Evolutionary conservation across 1,284 basidiomycete genomes (phyloP).

Genomic region (Fomes fomentarius): DNA sequence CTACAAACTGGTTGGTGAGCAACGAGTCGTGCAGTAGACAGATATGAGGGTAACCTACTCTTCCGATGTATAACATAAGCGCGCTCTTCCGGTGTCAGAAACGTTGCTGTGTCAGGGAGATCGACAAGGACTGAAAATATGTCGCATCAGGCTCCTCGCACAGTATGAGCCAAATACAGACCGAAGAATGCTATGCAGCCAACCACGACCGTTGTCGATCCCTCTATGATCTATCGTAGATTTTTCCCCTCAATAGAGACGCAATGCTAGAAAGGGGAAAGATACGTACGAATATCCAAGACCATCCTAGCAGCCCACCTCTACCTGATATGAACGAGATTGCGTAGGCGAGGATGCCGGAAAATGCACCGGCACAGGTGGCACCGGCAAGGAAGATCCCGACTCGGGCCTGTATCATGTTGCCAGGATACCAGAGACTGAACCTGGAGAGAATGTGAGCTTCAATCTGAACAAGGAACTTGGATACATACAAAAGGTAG

Average conservation of each 20-base stretch:
- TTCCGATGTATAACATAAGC: constrained; percentile 64
- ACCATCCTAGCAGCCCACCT: constrained; percentile 44
- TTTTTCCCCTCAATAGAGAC: constrained; percentile 46
- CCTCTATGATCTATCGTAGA: constrained; percentile 52
- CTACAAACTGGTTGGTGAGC: constrained; percentile 35
- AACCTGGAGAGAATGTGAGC: constrained; percentile 34
- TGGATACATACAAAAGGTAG: not conserved
- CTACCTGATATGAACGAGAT: constrained; percentile 48
- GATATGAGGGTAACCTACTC: constrained; percentile 38
- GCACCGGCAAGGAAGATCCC: constrained; percentile 41
- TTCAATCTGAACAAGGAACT: no score
- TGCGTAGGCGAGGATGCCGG: constrained; percentile 43
- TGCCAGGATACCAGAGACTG: constrained; percentile 39
- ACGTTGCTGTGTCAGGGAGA: constrained; percentile 57
- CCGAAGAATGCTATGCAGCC: constrained; percentile 52
- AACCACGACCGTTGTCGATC: constrained; percentile 54
- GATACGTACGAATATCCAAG: constrained; percentile 48
- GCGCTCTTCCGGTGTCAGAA: constrained; percentile 62
- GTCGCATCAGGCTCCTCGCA: constrained; percentile 23
- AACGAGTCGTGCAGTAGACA: not conserved
- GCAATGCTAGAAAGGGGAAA: constrained; percentile 30
- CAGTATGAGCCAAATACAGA: constrained; percentile 26
- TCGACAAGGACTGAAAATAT: constrained; percentile 53
- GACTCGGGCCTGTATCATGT: constrained; percentile 38
- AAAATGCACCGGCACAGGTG: constrained; percentile 38